These are phyloP conservation scores for Zygosaccharomyces pseudobailii DNA, from an alignment of 1,139 yeast species.

Conservation along the genomic window DNA sequence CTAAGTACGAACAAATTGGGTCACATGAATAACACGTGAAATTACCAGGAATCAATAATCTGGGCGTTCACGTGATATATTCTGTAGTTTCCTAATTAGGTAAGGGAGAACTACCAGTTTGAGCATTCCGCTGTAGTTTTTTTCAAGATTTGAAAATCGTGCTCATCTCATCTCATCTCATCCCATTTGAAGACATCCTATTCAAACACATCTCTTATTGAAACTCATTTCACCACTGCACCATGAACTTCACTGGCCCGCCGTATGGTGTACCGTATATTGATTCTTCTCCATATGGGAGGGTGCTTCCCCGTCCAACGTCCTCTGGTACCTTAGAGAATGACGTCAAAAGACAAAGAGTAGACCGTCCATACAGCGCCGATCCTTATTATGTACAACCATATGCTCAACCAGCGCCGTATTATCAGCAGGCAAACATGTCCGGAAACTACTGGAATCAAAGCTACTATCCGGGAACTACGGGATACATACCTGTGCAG, in stretches of 20 bases:
- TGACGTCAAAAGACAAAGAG: constrained; percentile 8
- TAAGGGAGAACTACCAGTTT: background rate
- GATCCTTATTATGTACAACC: constrained; percentile 6
- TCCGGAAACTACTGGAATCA: background rate
- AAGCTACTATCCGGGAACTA: background rate
- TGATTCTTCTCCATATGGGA: constrained; percentile 1
- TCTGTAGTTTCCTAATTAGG: too few relatives aligned
- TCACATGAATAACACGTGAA: too few relatives aligned
- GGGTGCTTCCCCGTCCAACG: constrained; percentile 26
- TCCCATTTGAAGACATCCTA: constrained; percentile 3
- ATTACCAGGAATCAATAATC: too few relatives aligned
- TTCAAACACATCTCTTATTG: constrained; percentile 5
- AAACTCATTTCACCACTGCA: background rate
- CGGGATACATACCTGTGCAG: background rate
- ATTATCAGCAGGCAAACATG: background rate
- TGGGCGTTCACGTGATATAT: too few relatives aligned
- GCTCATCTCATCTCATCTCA: background rate
- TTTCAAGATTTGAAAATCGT: background rate
- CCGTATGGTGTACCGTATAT: constrained; percentile 7
- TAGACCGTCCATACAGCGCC: constrained; percentile 3
- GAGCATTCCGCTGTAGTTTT: background rate
- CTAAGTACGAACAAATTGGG: too few relatives aligned
- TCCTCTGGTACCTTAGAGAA: constrained; percentile 23
- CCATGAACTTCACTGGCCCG: constrained; percentile 4
- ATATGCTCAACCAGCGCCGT: background rate